Conservation (phyloP, 176 grass and related monocot species). For the barley (Hordeum vulgare) region MorexV3_pseudomolecules_assembly NC_058524.1:569291712-569292211, state of each 20-base stretch:
- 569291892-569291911: neutral
- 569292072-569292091: constrained; percentile 19
- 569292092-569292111: constrained; percentile 16
- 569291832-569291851: no score
- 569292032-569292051: constrained; percentile 24
- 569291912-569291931: no score
- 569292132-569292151: constrained; percentile 8
- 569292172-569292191: neutral
- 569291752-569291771: neutral
- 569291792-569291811: no score
- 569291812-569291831: no score
- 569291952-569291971: constrained; percentile 6
- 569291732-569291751: neutral
- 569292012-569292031: neutral
- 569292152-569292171: neutral
- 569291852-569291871: no score
- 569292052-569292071: neutral
- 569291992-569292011: neutral
- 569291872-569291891: neutral
- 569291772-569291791: neutral
- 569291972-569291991: neutral
- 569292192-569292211: neutral
- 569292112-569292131: constrained; percentile 36
- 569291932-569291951: neutral
- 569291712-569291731: neutral